Conservation (phyloP, 2,329 filamentous ascomycete genomes). For the Fusarium oxysporum region DNA sequence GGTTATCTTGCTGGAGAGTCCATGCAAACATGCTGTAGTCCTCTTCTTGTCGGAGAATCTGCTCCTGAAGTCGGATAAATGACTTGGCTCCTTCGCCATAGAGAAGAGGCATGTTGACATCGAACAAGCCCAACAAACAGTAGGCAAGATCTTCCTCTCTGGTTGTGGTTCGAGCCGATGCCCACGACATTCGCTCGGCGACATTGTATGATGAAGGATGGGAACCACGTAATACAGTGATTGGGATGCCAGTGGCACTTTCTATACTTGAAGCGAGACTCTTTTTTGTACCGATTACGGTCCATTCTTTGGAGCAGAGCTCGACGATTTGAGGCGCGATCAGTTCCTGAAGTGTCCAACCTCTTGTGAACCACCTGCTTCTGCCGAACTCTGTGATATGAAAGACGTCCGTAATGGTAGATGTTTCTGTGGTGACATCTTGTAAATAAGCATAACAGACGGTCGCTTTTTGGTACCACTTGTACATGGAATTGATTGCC, state of each 20-base stretch:
- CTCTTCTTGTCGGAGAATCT: slow-evolving; percentile 22
- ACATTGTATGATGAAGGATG: neutral
- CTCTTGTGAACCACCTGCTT: slow-evolving; percentile 19
- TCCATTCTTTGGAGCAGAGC: slow-evolving; percentile 10
- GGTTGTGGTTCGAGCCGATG: slow-evolving; percentile 16
- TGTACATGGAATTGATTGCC: slow-evolving; percentile 24
- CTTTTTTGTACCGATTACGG: slow-evolving; percentile 13
- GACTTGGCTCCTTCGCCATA: slow-evolving; percentile 19
- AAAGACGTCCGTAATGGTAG: neutral
- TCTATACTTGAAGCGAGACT: slow-evolving; percentile 10
- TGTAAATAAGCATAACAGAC: slow-evolving; percentile 21
- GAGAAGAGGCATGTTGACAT: slow-evolving; percentile 21
- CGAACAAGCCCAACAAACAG: slow-evolving; percentile 14
- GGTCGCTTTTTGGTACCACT: slow-evolving; percentile 10
- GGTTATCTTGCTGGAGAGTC: neutral
- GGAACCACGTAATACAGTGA: slow-evolving; percentile 7
- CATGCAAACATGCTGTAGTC: slow-evolving; percentile 25
- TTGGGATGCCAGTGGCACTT: slow-evolving; percentile 5
- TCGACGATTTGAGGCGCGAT: slow-evolving; percentile 19
- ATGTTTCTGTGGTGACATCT: slow-evolving; percentile 5
- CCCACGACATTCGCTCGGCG: slow-evolving; percentile 26
- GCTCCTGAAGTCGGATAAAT: slow-evolving; percentile 13
- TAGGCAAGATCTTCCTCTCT: slow-evolving; percentile 23
- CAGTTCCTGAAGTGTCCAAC: slow-evolving; percentile 19
- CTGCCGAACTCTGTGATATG: slow-evolving; percentile 1